Evolutionary conservation across 1,139 yeast genomes (phyloP).

Genomic region (Yamadazyma triangularis): DNA sequence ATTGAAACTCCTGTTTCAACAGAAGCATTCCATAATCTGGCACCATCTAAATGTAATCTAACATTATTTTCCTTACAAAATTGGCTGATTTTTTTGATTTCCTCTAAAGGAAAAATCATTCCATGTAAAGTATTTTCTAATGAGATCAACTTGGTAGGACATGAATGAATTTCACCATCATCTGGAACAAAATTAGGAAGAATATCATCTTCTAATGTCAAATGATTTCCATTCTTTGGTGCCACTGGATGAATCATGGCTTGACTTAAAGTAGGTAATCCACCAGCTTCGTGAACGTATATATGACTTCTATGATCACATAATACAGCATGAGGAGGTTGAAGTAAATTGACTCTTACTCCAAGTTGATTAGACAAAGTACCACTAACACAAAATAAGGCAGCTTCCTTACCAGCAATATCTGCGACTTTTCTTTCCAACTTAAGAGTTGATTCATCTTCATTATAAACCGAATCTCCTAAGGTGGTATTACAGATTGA

Average conservation of each 20-base stretch:
- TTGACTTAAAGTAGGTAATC: conserved; percentile 82
- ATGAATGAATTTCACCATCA: conserved; percentile 81
- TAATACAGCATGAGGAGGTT: conserved; percentile 82
- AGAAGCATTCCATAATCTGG: conserved; percentile 90
- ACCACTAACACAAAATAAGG: conserved; percentile 82
- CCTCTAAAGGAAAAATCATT: conserved; percentile 74
- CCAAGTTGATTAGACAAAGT: conserved; percentile 90
- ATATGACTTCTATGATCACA: conserved; percentile 89
- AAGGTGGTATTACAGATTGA: conserved; percentile 34
- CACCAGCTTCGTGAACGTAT: conserved; percentile 83
- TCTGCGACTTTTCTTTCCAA: conserved; percentile 65
- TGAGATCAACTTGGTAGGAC: conserved; percentile 82
- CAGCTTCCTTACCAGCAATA: conserved; percentile 80
- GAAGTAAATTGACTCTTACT: conserved; percentile 67
- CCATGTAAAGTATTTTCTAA: conserved; percentile 90
- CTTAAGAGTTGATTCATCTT: conserved; percentile 65
- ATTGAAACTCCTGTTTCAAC: conserved; percentile 69
- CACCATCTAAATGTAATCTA: conserved; percentile 85
- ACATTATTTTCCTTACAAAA: conserved; percentile 67
- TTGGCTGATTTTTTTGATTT: conserved; percentile 63
- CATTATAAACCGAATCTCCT: conserved; percentile 89
- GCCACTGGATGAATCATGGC: conserved; percentile 87
- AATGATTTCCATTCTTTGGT: conserved; percentile 68
- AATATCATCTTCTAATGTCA: conserved; percentile 75
- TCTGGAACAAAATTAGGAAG: conserved; percentile 61